Evolutionary conservation across 352 stramenopile species (phyloP), one percentile per base, ranked within the genome.

Genomic region (Phytophthora kernoviae): DNA sequence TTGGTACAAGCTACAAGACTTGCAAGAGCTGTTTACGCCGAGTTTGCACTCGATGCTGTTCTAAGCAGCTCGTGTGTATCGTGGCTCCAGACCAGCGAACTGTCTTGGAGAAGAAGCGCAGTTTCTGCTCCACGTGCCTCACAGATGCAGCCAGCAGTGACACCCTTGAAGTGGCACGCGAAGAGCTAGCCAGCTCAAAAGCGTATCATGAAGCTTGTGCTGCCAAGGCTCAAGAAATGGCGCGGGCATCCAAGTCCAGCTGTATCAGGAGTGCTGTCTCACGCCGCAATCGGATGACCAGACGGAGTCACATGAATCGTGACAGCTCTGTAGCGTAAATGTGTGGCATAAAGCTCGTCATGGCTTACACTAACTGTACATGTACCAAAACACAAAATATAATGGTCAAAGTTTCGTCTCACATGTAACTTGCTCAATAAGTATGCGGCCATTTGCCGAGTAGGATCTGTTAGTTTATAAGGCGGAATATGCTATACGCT

Each of bases 91-190:
- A 74, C 27, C 43, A 48, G 10, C 60, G 55, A 39, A 62, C 50
- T 15, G 52, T 74, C 20, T 30, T 68, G 2, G 50, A 74, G 40
- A 70, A 70, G 46, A 70, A 70, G 45, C 46, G 41, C 14, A 15
- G 27, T 11, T 67, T 74, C 30, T 74, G 65, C 40, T 43, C 8
- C 10, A 33, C 33, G n/a, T 74, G 65, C 12, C 40, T 74, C 22
- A 40, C 55, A 2, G 41, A 70, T 7, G 36, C 49, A 4, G 22
- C 36, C 26, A 30, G 20, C 4, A 68, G 60, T 9, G 60, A 74
- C 46, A 49, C 65, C 20, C 45, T 70, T 9, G 34, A 39, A 8
- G 51, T 70, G 17, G 65, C 65, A 20, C 43, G 65, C 17, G 65
- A 74, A 18, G 65, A 74, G 32, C 15, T 68, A 14, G 56, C 20